Evolutionary conservation across 306 rosid genomes (phyloP), one percentile per base, ranked within the genome.

Genomic region (Malus orientalis): DNA sequence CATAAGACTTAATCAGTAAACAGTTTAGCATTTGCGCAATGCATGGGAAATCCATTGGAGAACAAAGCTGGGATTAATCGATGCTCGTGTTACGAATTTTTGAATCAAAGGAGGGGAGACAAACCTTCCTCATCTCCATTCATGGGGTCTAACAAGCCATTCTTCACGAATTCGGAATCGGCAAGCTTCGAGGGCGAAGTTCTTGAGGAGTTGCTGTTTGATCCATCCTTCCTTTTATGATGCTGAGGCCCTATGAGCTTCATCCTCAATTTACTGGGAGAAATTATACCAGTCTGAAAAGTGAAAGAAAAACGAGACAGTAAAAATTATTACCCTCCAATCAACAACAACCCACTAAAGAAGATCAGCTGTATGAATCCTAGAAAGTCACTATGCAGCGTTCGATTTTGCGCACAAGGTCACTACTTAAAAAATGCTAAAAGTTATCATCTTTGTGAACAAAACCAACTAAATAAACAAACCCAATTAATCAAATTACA

Each of bases 241-340:
- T 87, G 72, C 72, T 87, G 96, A 79, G 96, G 81, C 19, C 97
- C 97, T 79, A 90, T 85, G 11, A 92, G 92, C 83, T 94, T 94
- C 98, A 94, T 92, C 83, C 97, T 87, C 29, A 94, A 85, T 78
- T 94, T 94, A 79, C 96, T 92, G 0, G 98, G 98, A 81, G 98
- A 94, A 83, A 94, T 94, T 66, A 94, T 87, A 82, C 96, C 98
- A 61, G 84, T 78, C 98, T 94, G 89, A 83, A 86, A 30, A 60
- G 60, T 53, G 30, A 58, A 33, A 22, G 22, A 54, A 13, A 33
- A 65, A 72, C 38, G 10, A 2, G 18, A 72, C 5, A 29, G 57
- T 23, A 22, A 62, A 57, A 22, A 70, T 33, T 0, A 25, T 44
- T 30, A 53, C 70, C 45, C 67, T 67, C 32, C 32, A 30, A 30